Percentiles rank a stretch among this genome's conserved stretches.
Evolutionary conservation across 805 yeast genomes (phyloP).

Genomic region (Hanseniaspora taiwanica): DNA sequence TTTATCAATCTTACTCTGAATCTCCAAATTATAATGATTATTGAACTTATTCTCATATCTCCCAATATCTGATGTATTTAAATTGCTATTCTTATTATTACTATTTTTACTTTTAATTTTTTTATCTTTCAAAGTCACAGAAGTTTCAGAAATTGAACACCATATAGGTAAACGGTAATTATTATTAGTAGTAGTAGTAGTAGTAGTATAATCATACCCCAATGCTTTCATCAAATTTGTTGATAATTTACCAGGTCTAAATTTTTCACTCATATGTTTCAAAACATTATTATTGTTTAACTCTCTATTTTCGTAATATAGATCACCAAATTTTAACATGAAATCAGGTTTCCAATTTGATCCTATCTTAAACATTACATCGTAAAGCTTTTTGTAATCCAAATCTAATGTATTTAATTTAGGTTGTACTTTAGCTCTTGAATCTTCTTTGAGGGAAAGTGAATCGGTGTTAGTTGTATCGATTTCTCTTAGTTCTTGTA

Average conservation of each 20-base stretch:
- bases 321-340: constrained; percentile 56
- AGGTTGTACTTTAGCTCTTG: constrained; percentile 79
- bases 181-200: too few species aligned
- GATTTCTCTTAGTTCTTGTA: constrained; percentile 70
- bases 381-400: constrained; percentile 68
- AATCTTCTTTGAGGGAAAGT: constrained; percentile 46
- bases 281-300: constrained; percentile 30
- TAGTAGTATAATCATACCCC: constrained; percentile 32
- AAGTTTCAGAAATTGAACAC: constrained; percentile 38
- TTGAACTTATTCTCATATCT: constrained; percentile 20
- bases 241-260: constrained; percentile 61
- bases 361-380: constrained; percentile 78
- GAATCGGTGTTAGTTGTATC: constrained; percentile 9
- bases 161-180: constrained; percentile 61
- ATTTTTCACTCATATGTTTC: constrained; percentile 21
- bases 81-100: constrained; percentile 69
- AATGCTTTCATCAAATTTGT: constrained; percentile 50
- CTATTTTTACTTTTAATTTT: constrained; percentile 33
- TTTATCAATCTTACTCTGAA: constrained; percentile 27
- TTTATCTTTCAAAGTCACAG: neutral
- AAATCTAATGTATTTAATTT: constrained; percentile 76
- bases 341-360: constrained; percentile 43
- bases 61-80: constrained; percentile 39
- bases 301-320: constrained; percentile 69
- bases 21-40: constrained; percentile 39